phyloP scores from a whole-genome alignment of 2,329 filamentous ascomycete genomes.

The Didymella exigua region DNA sequence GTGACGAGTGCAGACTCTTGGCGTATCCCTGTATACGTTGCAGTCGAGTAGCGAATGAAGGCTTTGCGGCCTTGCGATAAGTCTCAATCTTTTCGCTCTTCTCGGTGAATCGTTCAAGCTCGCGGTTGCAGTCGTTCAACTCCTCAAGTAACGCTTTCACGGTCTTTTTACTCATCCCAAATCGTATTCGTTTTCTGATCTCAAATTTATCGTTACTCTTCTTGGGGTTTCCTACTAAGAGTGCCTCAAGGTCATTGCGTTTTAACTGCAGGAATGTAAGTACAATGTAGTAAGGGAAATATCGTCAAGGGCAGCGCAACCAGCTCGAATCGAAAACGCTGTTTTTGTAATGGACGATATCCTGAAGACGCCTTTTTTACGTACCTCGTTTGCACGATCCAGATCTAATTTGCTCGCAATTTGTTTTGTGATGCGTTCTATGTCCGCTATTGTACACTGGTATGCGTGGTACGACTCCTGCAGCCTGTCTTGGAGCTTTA shows the following conservation, averaged over 20 bases:
- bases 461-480: conserved; percentile 46
- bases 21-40: conserved; percentile 45
- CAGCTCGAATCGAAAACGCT: too few species aligned
- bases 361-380: not conserved
- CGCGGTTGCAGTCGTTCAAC: conserved; percentile 47
- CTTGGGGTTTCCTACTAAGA: conserved; percentile 42
- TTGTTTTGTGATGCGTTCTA: conserved; percentile 43
- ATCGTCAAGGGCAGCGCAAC: not conserved
- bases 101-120: conserved; percentile 47
- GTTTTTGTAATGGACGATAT: not conserved
- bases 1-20: conserved; percentile 37
- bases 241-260: conserved; percentile 45
- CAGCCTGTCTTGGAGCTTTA: conserved; percentile 40
- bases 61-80: conserved; percentile 41
- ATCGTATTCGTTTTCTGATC: conserved; percentile 43
- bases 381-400: conserved; percentile 42
- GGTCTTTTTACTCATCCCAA: conserved; percentile 47
- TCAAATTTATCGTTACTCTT: conserved; percentile 43
- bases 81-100: conserved; percentile 47
- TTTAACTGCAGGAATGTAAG: conserved; percentile 35
- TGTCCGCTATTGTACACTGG: conserved; percentile 43
- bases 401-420: conserved; percentile 47
- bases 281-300: conserved; percentile 15
- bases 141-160: conserved; percentile 45
- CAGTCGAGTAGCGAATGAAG: conserved; percentile 40